Base-by-base conservation (phyloP, 306 rosid genomes). In the Glycine latifolia region DNA sequence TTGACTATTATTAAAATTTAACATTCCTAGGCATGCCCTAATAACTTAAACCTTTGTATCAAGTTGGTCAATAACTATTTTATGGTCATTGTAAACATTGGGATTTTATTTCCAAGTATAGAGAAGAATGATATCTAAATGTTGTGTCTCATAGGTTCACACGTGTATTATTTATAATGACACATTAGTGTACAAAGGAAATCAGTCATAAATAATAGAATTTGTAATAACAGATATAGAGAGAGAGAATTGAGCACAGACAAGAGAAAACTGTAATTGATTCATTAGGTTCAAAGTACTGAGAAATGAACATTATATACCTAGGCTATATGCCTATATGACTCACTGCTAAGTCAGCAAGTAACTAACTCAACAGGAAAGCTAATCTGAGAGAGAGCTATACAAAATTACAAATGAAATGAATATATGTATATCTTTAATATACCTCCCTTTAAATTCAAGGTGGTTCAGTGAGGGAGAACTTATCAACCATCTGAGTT, bases 1-100 rank as follows among this genome's bases (percentile, higher is more conserved):
- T 73, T 55, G 20, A 75, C 12, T 59, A 33, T 41, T 54, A 37
- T 79, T 47, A 35, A 72, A 13, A 47, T 67, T 75, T 65, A 66
- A 58, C 37, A 82, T 54, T 55, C 8, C 0, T 15, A 2, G 52
- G 53, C 31, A 61, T 81, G 35, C 35, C 17, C 68, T 9, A 81
- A 53, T 66, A 65, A 10, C 41, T 50, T 50, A 20, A n/a, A 35
- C 4, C 58, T 76, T 76, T 50, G 43, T 17, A 43, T 43, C 4
- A 44, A 17, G 68, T 44, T 15, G 44, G 44, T 20, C 46, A 7
- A 5, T 56, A 15, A 16, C 78, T 55, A 54, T 55, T 73, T 75
- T 75, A 44, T 58, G 56, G 67, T 41, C 50, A 16, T 54, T 61
- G 10, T 74, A 67, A 17, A 31, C 15, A 12, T 58, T 35, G 65